Evolutionary conservation across 2,329 filamentous ascomycete genomes (phyloP), one percentile per base, ranked within the genome.

Genomic region (Hypoxylon sp.): DNA sequence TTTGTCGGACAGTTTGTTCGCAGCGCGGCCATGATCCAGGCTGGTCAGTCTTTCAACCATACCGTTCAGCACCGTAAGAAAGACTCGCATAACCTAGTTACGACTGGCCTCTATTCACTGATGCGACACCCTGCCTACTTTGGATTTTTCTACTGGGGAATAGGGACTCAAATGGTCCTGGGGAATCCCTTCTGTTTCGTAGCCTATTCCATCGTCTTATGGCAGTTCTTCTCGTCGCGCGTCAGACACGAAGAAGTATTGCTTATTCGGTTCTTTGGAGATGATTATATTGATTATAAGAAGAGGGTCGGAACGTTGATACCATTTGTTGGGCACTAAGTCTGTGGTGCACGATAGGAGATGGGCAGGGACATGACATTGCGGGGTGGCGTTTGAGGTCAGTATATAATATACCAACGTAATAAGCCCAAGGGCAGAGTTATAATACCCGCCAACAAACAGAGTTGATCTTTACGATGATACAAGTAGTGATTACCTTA

Each of bases 141-240:
- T 80, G 95, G 94, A 3, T 99, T 97, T 81, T 99, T 97, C 79
- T 98, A 93, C 89, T 99, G 94, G 94, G 93, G 92, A 0, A 74
- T 98, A n/a, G 95, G 95, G 4, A 97, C 94, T 11, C 95, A 99
- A 82, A 74, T 98, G 44, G 87, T 97, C 56, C 83, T 97, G 67
- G 94, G 94, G 17, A 99, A 99, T 78, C 79, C 85, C 7, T 68
- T 97, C 1, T 97, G 93, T 75, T 87, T 96, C 59, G 69, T 89
- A 6, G 91, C 79, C 1, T 98, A 97, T 80, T 79, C 87, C 0
- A 76, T 84, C 6, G 90, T 96, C 15, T 77, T 99, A 69, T 97
- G 92, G 92, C 84, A 81, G 63, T 99, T 99, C 77, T 99, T 99
- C 75, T 84, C 82, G 15, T 79, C 76, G 11, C 83, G 95, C 63